Conservation (phyloP, 306 rosid species). For the Begonia peltatifolia region DNA sequence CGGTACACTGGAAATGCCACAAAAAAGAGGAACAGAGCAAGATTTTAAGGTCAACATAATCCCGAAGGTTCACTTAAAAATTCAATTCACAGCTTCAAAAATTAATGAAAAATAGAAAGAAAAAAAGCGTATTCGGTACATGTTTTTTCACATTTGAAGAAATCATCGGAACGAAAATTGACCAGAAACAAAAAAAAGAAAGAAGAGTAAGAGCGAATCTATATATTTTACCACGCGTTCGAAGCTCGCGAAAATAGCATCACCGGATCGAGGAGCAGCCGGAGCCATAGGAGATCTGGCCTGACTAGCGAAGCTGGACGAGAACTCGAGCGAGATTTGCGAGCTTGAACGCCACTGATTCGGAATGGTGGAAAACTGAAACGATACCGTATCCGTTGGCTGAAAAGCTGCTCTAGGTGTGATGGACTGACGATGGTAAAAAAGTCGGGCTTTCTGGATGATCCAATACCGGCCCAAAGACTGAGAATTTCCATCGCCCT, state of each 20-base stretch:
- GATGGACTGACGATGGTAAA: too few species aligned
- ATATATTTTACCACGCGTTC: conserved; percentile 64
- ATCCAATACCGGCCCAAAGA: too few species aligned
- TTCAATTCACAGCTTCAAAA: neutral
- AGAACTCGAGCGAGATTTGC: too few species aligned
- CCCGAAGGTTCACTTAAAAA: neutral
- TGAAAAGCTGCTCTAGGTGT: too few species aligned
- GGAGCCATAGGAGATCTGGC: conserved; percentile 48
- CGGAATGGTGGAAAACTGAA: too few species aligned
- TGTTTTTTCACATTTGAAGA: neutral
- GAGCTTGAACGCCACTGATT: too few species aligned
- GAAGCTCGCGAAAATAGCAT: conserved; percentile 76
- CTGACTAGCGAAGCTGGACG: too few species aligned
- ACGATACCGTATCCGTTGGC: too few species aligned
- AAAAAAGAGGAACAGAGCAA: too few species aligned
- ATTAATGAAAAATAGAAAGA: neutral
- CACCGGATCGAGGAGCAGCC: conserved; percentile 84
- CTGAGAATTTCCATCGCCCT: too few species aligned
- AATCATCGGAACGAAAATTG: neutral
- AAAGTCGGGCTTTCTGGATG: too few species aligned
- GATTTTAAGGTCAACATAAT: neutral
- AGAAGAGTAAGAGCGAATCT: conserved; percentile 4
- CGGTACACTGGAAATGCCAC: too few species aligned
- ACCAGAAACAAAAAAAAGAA: neutral
- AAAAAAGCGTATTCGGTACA: neutral